Conservation (phyloP, 345 rosid species). For the Psidium guajava region DNA sequence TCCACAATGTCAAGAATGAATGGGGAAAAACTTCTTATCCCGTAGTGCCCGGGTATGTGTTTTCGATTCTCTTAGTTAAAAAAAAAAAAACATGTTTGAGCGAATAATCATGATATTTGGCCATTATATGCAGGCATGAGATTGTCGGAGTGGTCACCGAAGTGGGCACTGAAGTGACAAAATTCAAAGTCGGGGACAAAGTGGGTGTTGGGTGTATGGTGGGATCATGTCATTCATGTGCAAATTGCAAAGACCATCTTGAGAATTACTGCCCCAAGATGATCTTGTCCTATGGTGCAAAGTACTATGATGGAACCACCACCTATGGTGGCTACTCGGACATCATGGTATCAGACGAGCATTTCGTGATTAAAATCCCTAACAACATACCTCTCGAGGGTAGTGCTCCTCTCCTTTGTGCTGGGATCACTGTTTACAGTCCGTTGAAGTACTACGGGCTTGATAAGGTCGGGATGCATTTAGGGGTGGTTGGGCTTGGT, state of each 20-base stretch:
- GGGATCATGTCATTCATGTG: constrained; percentile 11
- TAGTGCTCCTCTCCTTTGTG: constrained; percentile 51
- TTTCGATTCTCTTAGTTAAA: background rate
- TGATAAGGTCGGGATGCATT: constrained; percentile 12
- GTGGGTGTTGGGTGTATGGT: constrained; percentile 32
- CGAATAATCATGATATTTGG: background rate
- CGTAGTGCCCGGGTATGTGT: constrained; percentile 30
- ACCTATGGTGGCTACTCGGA: constrained; percentile 31
- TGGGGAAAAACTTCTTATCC: constrained; percentile 32
- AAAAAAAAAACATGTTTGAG: background rate
- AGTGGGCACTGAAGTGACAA: constrained; percentile 21
- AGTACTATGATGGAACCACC: constrained; percentile 13
- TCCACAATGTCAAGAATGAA: constrained; percentile 23
- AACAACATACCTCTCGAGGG: constrained; percentile 37
- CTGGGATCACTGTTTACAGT: constrained; percentile 57
- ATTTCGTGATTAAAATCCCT: constrained; percentile 35
- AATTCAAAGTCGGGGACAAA: constrained; percentile 26
- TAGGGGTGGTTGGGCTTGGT: constrained; percentile 38
- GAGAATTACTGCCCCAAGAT: constrained; percentile 2
- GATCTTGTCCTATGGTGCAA: background rate
- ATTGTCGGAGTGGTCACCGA: constrained; percentile 22
- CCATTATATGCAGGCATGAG: constrained; percentile 17
- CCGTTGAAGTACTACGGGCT: constrained; percentile 39
- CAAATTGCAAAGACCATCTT: background rate
- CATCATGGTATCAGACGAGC: constrained; percentile 37